Conservation (phyloP, 139 green algal genomes). For the Pseudopediastrum boryanum region DNA sequence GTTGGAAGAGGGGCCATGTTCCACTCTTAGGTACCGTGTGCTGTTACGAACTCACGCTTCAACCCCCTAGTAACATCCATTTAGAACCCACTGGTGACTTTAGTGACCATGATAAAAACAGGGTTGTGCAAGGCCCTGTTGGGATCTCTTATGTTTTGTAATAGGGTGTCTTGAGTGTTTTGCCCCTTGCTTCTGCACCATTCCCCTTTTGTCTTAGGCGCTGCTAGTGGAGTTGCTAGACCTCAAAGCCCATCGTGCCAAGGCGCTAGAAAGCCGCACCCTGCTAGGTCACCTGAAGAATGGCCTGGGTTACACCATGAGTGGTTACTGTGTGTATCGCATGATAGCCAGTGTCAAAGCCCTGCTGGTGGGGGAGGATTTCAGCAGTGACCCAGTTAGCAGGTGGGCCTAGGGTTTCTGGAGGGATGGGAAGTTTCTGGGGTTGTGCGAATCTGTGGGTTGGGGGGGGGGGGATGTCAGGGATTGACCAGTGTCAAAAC, state of each 20-base stretch:
- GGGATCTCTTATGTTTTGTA: too few species aligned
- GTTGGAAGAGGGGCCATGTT: too few species aligned
- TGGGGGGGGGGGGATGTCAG: too few species aligned
- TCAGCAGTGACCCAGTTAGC: slow-evolving; percentile 75
- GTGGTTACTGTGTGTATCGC: slow-evolving; percentile 81
- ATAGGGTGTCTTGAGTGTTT: neutral
- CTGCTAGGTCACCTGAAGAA: slow-evolving; percentile 81
- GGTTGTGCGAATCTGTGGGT: too few species aligned
- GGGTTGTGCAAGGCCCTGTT: too few species aligned
- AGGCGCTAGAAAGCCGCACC: slow-evolving; percentile 76
- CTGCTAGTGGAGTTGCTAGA: slow-evolving; percentile 81
- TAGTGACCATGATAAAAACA: too few species aligned
- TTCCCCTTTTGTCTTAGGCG: slow-evolving; percentile 43
- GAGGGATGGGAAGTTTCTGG: too few species aligned
- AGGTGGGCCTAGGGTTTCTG: slow-evolving; percentile 10
- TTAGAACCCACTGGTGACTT: too few species aligned
- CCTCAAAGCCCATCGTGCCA: slow-evolving; percentile 65
- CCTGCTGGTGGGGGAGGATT: slow-evolving; percentile 85
- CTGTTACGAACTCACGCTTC: too few species aligned
- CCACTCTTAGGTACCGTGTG: too few species aligned
- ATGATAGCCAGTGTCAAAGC: slow-evolving; percentile 73
- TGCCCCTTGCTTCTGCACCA: neutral
- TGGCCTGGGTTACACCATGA: slow-evolving; percentile 82
- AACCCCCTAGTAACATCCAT: too few species aligned
- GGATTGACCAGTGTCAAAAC: slow-evolving; percentile 62